Base-by-base conservation (phyloP, 2,329 filamentous ascomycete genomes). In the Dothideomycetes sp. region DNA sequence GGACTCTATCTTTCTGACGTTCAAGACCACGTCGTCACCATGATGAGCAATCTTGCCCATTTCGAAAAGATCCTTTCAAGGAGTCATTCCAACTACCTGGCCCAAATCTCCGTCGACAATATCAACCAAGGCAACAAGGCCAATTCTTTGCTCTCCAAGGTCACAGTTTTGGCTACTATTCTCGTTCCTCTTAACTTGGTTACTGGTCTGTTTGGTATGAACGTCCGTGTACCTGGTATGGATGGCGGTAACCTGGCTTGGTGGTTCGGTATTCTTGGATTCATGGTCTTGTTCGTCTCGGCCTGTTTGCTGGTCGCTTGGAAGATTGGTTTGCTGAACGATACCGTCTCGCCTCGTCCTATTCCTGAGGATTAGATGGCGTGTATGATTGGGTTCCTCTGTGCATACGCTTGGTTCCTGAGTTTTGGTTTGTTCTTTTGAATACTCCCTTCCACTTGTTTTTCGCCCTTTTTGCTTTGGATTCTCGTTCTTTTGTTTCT, bases 1-100 rank as follows among this genome's bases (percentile, higher is more conserved):
- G 91, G 88, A 16, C 76, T 98, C 54, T 98, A 98, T 58, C 75
- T 98, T 24, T 86, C 86, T 55, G 91, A 98, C 64, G 95, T 98
- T 49, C 91, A 98, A 63, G 91, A 98, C 64, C 91, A 98, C 73
- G 89, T 98, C 39, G 86, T 98, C 45, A 98, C 91, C 32, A 96
- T 96, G 89, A 94, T 94, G 75, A 91, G 84, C 51, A 98, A 94
- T 63, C 64, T 98, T 53, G 79, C 79, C 1, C 91, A 98, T 60
- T 95, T 94, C 52, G 91, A 98, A 62, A 96, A 96, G 71, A 95
- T 98, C 74, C 74, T 98, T 35, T 88, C 83, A 19, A 82, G 91
- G 16, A 84, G 84, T 2, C 91, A 98, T 67, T 85, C 83, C 68
- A 98, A 96, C 62, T 96, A 98, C 58, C 74, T 98, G 25, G 89